Conservation (phyloP, 2,329 filamentous ascomycete species). For the Aspergillus sojae region DNA sequence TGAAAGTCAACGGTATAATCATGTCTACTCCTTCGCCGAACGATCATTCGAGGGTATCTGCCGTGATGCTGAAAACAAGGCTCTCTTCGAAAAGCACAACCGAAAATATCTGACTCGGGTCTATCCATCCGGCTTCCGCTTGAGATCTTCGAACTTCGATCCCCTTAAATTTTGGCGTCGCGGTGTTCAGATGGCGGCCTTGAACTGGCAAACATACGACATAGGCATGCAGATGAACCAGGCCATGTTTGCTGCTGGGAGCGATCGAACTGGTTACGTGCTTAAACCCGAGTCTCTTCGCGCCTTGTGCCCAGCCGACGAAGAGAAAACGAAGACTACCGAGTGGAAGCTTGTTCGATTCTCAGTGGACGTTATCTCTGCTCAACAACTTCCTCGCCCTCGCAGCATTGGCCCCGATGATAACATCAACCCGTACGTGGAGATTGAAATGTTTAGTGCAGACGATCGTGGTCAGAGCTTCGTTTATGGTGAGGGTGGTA, state of each 20-base stretch:
- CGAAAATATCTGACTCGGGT: constrained; percentile 89
- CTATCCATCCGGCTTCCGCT: constrained; percentile 80
- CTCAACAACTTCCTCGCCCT: constrained; percentile 88
- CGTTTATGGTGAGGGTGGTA: constrained; percentile 66
- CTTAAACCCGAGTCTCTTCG: constrained; percentile 88
- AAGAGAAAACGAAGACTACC: constrained; percentile 57
- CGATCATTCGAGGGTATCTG: constrained; percentile 81
- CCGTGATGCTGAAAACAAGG: constrained; percentile 73
- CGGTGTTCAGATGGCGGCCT: constrained; percentile 94
- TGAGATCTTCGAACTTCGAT: constrained; percentile 92
- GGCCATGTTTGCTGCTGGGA: constrained; percentile 93
- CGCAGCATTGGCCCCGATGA: constrained; percentile 71
- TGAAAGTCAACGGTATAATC: constrained; percentile 85
- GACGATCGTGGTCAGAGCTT: constrained; percentile 84
- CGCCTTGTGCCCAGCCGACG: constrained; percentile 25
- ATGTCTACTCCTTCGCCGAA: constrained; percentile 95
- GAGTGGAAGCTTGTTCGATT: constrained; percentile 83
- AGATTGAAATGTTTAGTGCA: constrained; percentile 91
- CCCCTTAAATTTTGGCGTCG: constrained; percentile 91
- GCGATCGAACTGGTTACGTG: constrained; percentile 86
- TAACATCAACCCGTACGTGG: constrained; percentile 87
- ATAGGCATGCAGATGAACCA: constrained; percentile 94
- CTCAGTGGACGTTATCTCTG: constrained; percentile 85
- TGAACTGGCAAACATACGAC: constrained; percentile 99
- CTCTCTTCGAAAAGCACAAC: constrained; percentile 84